Percentiles rank a stretch among this genome's conserved stretches.
Evolutionary conservation across 768 basidiomycete genomes (phyloP).

Genomic region (Boletus coccyginus): DNA sequence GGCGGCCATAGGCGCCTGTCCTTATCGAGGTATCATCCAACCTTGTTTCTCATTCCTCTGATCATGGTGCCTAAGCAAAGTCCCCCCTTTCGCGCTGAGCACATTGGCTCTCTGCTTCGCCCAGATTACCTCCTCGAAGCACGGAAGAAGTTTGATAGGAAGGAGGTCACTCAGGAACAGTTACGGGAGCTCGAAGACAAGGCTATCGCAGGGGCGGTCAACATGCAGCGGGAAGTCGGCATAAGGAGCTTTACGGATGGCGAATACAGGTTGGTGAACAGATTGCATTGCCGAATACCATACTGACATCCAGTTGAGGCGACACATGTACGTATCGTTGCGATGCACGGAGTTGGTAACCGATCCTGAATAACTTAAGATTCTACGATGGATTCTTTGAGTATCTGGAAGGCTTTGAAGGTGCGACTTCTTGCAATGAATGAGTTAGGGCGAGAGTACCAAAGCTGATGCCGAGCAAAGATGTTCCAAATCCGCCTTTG

Average conservation of each 20-base stretch:
- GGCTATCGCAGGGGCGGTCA: slow-evolving; percentile 35
- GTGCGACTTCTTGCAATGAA: slow-evolving; percentile 1
- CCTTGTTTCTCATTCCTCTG: background rate
- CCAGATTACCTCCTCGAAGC: slow-evolving; percentile 39
- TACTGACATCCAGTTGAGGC: slow-evolving; percentile 14
- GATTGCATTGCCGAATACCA: background rate
- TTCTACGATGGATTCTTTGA: slow-evolving; percentile 32
- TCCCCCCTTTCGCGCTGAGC: slow-evolving; percentile 48
- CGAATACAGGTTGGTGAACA: slow-evolving; percentile 34
- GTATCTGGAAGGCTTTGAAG: slow-evolving; percentile 25
- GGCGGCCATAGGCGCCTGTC: background rate
- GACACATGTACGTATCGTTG: slow-evolving; percentile 21
- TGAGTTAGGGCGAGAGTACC: too few species aligned
- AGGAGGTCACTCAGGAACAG: slow-evolving; percentile 34
- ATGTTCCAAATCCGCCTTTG: slow-evolving; percentile 22
- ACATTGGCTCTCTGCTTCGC: slow-evolving; percentile 44
- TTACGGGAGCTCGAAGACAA: slow-evolving; percentile 38
- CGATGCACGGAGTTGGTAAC: background rate
- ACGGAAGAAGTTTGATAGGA: slow-evolving; percentile 34
- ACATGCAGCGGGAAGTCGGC: slow-evolving; percentile 39
- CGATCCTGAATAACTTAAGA: slow-evolving; percentile 9
- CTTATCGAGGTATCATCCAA: background rate
- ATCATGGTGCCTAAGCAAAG: slow-evolving; percentile 21
- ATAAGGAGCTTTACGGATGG: slow-evolving; percentile 44
- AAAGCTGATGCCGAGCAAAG: slow-evolving; percentile 10